Percentiles rank a stretch among this genome's conserved stretches.
Evolutionary conservation across 495 filamentous ascomycete species (phyloP).

Genomic region (Aspergillus mulundensis): DNA sequence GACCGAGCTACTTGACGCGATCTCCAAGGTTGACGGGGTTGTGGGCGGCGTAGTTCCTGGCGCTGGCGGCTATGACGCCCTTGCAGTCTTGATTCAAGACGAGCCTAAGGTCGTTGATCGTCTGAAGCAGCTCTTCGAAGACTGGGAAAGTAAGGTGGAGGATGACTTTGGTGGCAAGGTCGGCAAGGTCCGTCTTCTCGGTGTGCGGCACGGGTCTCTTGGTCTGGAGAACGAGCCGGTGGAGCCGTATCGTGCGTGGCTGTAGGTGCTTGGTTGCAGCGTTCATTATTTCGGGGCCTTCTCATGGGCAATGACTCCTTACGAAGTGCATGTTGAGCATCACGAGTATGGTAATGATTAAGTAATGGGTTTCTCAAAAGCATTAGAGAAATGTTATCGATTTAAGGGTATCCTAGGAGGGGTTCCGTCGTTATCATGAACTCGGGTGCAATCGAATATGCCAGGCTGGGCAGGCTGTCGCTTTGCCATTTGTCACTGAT

Average conservation of each 20-base stretch:
- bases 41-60: slow-evolving; percentile 91
- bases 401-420: not conserved
- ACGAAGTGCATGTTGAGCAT: not conserved
- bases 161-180: slow-evolving; percentile 56
- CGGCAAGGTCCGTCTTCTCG: slow-evolving; percentile 70
- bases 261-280: slow-evolving; percentile 2
- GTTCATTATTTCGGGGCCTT: not conserved
- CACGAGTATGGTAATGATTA: not conserved
- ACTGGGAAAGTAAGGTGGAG: slow-evolving; percentile 56
- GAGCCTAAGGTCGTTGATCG: slow-evolving; percentile 60
- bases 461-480: too few species aligned
- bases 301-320: not conserved
- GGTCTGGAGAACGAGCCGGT: slow-evolving; percentile 68
- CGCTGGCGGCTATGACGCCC: slow-evolving; percentile 90
- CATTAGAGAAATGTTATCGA: not conserved
- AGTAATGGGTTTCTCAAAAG: not conserved
- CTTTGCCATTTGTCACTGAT: too few species aligned
- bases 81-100: slow-evolving; percentile 75
- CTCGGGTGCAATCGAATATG: too few species aligned
- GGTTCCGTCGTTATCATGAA: too few species aligned
- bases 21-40: slow-evolving; percentile 69
- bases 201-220: slow-evolving; percentile 82
- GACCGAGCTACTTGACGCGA: slow-evolving; percentile 75
- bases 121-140: slow-evolving; percentile 57
- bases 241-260: slow-evolving; percentile 61